Base-by-base conservation (phyloP, 495 filamentous ascomycete species). In the Aspergillus wentii region DNA sequence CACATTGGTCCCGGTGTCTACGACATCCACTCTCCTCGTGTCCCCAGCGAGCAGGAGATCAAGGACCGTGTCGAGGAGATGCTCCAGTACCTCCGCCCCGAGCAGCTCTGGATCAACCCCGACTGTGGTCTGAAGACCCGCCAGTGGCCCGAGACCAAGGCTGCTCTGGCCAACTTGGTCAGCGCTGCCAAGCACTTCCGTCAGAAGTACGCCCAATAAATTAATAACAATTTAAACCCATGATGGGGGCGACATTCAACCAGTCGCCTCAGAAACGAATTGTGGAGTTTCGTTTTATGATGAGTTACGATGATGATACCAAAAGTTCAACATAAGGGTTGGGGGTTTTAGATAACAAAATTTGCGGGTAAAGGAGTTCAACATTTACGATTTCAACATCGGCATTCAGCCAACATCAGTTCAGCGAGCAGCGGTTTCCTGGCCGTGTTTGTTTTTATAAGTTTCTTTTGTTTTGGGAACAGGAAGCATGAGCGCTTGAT, bases 1-100 rank as follows among this genome's bases (percentile, higher is more conserved):
- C 91, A 98, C 76, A 98, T 98, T 52, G 92, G 92, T n/a, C 92
- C 92, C 41, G 92, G 89, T 80, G 91, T 97, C 68, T 98, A 95
- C 61, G 92, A 98, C 68, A 98, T 98, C 76, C 92, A 98, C 86
- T 91, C 85, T 38, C 94, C 92, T 38, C 94, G 92, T 84, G 75
- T 98, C 32, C 92, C 92, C 50, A 78, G 76, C 63, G 82, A 95
- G 80, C 72, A 90, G 68, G 92, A 98, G 82, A 94, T 98, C 80
- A 90, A 87, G 80, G 85, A 85, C 64, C 82, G 94, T 60, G 84
- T 97, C 62, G 78, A 83, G 61, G 91, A 98, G 83, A 97, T 98
- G 92, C 80, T 97, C 38, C 68, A 83, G 67, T 91, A 85, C 78
- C 85, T 95, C 65, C 83, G 80, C 70, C 87, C 88, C 27, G 85